A percentile compares a stretch with the other conserved stretches of the same genome.
Evolutionary conservation across 2,329 filamentous ascomycete species (phyloP).

Genomic region (Sarocladium oryzae): DNA sequence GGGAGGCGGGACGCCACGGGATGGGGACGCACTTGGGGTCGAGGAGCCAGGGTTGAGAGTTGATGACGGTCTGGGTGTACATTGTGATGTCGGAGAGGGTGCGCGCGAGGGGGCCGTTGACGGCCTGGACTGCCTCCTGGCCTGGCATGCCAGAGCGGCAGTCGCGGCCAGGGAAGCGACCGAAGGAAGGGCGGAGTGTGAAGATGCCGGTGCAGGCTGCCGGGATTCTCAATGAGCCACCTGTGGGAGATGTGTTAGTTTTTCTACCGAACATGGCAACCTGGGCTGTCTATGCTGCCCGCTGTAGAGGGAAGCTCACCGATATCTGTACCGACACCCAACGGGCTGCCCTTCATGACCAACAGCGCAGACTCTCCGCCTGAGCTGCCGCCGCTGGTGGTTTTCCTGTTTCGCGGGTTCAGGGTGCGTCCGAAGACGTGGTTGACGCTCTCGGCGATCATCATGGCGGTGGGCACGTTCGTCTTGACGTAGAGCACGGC

Average conservation of each 20-base stretch:
- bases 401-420: slow-evolving; percentile 52
- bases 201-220: slow-evolving; percentile 34
- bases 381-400: slow-evolving; percentile 59
- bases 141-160: slow-evolving; percentile 9
- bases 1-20: slow-evolving; percentile 39
- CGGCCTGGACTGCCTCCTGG: slow-evolving; percentile 8
- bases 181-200: slow-evolving; percentile 26
- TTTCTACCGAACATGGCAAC: neutral
- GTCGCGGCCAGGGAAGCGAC: slow-evolving; percentile 18
- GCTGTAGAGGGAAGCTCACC: slow-evolving; percentile 19
- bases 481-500: slow-evolving; percentile 53
- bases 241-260: too few relatives aligned
- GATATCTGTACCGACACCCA: slow-evolving; percentile 62
- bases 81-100: slow-evolving; percentile 29
- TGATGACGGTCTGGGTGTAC: slow-evolving; percentile 47
- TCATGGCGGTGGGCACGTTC: slow-evolving; percentile 56
- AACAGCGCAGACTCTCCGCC: slow-evolving; percentile 63
- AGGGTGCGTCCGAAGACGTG: slow-evolving; percentile 57
- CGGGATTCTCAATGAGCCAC: neutral
- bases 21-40: slow-evolving; percentile 54
- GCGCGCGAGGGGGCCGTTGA: slow-evolving; percentile 43
- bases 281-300: too few relatives aligned
- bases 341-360: slow-evolving; percentile 46
- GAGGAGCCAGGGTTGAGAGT: slow-evolving; percentile 45
- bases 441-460: slow-evolving; percentile 63